Evolutionary conservation across 2,329 filamentous ascomycete genomes (phyloP).

Genomic region (Aspergillus bombycis): DNA sequence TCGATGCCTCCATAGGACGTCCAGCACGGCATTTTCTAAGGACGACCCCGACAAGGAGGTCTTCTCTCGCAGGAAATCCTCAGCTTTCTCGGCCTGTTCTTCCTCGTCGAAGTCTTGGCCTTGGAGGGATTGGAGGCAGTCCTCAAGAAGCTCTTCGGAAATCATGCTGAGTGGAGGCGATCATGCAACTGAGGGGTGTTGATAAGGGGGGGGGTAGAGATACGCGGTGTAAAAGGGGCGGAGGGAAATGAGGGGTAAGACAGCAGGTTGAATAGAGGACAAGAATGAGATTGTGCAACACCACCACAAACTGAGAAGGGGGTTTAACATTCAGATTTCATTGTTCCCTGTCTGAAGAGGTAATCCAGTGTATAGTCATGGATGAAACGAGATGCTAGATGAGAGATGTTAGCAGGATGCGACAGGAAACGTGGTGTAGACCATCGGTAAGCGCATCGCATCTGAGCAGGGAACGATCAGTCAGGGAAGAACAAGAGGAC

Average conservation of each 20-base stretch:
- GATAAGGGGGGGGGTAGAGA: slow-evolving; percentile 9
- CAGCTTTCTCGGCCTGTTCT: slow-evolving; percentile 89
- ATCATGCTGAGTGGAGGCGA: slow-evolving; percentile 66
- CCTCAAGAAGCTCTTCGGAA: slow-evolving; percentile 88
- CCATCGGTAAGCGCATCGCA: slow-evolving; percentile 36
- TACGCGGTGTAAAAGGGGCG: slow-evolving; percentile 11
- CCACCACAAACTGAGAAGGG: background rate
- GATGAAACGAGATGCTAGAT: background rate
- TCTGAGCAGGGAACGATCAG: slow-evolving; percentile 25
- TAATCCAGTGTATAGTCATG: background rate
- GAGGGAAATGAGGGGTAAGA: slow-evolving; percentile 21
- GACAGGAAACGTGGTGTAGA: slow-evolving; percentile 26
- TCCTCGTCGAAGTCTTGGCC: slow-evolving; percentile 84
- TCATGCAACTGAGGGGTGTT: slow-evolving; percentile 9
- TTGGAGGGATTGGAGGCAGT: slow-evolving; percentile 86
- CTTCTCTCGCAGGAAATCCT: slow-evolving; percentile 80
- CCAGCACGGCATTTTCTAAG: slow-evolving; percentile 87
- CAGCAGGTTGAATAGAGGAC: slow-evolving; percentile 7
- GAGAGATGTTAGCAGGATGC: slow-evolving; percentile 11
- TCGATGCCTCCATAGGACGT: slow-evolving; percentile 74
- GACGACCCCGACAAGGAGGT: slow-evolving; percentile 73
- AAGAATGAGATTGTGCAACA: slow-evolving; percentile 4
- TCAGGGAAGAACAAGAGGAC: slow-evolving; percentile 14
- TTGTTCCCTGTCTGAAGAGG: slow-evolving; percentile 13
- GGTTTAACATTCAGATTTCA: slow-evolving; percentile 18